phyloP scores from a whole-genome alignment of 1,139 yeast genomes.

The Pichia terricola region DNA sequence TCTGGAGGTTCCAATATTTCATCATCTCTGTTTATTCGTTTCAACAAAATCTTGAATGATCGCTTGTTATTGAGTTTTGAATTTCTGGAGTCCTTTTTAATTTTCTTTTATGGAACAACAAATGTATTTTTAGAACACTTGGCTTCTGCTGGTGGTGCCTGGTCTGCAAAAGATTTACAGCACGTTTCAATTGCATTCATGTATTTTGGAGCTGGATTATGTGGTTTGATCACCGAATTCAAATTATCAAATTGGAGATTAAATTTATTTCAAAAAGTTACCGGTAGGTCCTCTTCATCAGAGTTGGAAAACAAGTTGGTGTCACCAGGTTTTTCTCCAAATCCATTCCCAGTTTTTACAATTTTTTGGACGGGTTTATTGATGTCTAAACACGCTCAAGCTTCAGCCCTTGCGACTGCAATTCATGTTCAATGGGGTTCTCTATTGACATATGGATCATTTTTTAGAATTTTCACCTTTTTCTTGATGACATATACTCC shows the following conservation, averaged over 20 bases:
- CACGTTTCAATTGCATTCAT: constrained; percentile 93
- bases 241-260: constrained; percentile 41
- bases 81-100: constrained; percentile 66
- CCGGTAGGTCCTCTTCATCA: constrained; percentile 10
- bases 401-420: constrained; percentile 61
- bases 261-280: constrained; percentile 28
- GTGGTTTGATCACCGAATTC: constrained; percentile 76
- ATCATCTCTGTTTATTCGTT: constrained; percentile 1
- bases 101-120: constrained; percentile 80
- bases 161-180: constrained; percentile 91
- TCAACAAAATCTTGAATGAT: constrained; percentile 10
- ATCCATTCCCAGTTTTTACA: constrained; percentile 88
- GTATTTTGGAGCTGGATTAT: constrained; percentile 84
- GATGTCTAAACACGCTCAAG: constrained; percentile 92
- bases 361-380: constrained; percentile 95
- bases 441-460: constrained; percentile 66
- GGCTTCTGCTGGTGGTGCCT: constrained; percentile 61
- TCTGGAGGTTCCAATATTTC: constrained; percentile 5
- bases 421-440: constrained; percentile 92
- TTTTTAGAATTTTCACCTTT: constrained; percentile 65
- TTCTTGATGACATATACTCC: constrained; percentile 47
- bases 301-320: constrained; percentile 24
- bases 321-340: constrained; percentile 70
- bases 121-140: constrained; percentile 86
- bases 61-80: constrained; percentile 61